Base-by-base conservation (phyloP, 306 rosid species). In the Cicer pinnatifidum region DNA sequence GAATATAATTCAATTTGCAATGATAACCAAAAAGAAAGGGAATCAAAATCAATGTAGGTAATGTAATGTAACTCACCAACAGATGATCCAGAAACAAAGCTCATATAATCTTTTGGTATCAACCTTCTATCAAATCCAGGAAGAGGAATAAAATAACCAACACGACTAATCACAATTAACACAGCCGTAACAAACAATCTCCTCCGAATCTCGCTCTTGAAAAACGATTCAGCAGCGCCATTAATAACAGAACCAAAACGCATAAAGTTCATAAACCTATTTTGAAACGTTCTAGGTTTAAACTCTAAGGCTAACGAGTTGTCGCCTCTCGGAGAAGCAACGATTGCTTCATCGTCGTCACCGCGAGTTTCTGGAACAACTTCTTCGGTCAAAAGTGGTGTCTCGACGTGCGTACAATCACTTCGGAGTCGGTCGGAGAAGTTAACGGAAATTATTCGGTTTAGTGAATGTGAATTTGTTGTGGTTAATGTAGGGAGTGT, bases 41-140 rank as follows among this genome's bases (percentile, higher is more conserved):
- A 16, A 43, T 40, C 33, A n/a, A 54, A 59, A 5, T 11, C 20
- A 75, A 47, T 8, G 51, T 7, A 44, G 4, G 9, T 6, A 7
- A 41, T 8, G 40, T 19, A 5, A 4, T 23, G 61, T 52, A 43
- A 76, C 98, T 84, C 71, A 94, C 97, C 97, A 40, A 84, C 90
- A 40, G 97, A 87, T 61, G 97, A 87, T 51, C 99, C 99, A n/a
- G 98, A 79, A 28, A 78, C 96, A 85, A 94, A 91, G 85, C 93
- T 91, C 33, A 94, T 82, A 76, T 91, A 94, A 68, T 94, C 97
- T 75, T 85, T 90, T 6, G 99, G 97, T 76, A 94, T 90, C 91
- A 94, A 78, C 87, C 99, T 88, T 75, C 99, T 83, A 73, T 94
- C 97, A 85, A 88, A 91, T 37, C 99, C 99, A 15, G 99, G 99